Evolutionary conservation across 768 basidiomycete species (phyloP).

Genomic region (Megacollybia marginata): DNA sequence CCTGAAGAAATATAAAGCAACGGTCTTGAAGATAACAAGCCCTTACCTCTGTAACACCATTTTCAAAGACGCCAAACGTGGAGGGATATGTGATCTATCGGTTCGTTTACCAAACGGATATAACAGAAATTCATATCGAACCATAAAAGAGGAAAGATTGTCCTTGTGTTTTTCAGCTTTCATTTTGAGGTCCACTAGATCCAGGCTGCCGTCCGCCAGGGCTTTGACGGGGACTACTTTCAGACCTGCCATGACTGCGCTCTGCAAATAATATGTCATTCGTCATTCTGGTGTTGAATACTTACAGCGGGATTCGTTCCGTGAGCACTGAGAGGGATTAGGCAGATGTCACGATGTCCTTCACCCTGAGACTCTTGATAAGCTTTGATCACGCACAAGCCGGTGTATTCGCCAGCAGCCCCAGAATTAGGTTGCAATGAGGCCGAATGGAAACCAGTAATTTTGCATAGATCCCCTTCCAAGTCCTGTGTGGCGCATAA

Average conservation of each 20-base stretch:
- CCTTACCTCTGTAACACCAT: constrained; percentile 70
- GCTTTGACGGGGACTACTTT: constrained; percentile 96
- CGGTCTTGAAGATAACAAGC: not conserved
- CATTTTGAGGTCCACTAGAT: constrained; percentile 73
- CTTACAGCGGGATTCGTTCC: constrained; percentile 96
- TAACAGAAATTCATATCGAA: constrained; percentile 18
- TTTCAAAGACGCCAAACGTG: constrained; percentile 96
- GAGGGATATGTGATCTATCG: constrained; percentile 89
- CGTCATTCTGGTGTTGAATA: constrained; percentile 4
- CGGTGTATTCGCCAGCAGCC: constrained; percentile 95
- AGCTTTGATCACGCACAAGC: constrained; percentile 89
- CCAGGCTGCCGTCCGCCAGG: constrained; percentile 78
- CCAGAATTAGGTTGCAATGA: constrained; percentile 99
- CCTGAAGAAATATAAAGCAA: constrained; percentile 31
- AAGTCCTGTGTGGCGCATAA: constrained; percentile 54
- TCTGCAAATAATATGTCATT: constrained; percentile 36
- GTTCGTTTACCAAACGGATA: not conserved
- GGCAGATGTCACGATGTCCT: constrained; percentile 78
- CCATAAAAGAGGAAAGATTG: constrained; percentile 94
- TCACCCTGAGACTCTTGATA: constrained; percentile 90
- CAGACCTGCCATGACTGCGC: constrained; percentile 94
- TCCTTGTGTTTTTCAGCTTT: constrained; percentile 92
- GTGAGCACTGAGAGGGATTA: constrained; percentile 94
- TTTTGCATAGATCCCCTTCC: constrained; percentile 82
- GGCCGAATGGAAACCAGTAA: constrained; percentile 94